These are phyloP conservation scores for Blakeslea trispora DNA, from an alignment of 371 early-diverging fungal genomes.

Conservation along the genomic window DNA sequence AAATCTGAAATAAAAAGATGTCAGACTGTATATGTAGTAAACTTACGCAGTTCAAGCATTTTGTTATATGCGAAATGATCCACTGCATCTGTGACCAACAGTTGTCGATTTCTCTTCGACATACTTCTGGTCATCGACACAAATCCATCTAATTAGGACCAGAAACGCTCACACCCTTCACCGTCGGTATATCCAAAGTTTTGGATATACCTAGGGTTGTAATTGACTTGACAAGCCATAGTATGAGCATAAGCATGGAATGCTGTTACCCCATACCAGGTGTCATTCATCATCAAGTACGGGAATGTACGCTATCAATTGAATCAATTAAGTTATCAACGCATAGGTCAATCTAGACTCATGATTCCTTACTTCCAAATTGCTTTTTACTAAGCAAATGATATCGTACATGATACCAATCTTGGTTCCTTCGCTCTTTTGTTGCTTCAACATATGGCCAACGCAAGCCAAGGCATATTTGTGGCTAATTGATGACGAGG, in stretches of 20 bases:
- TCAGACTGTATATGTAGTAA: no score
- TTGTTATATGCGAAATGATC: background rate
- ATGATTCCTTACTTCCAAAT: no score
- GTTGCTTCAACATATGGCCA: no score
- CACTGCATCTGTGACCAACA: background rate
- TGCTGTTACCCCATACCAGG: background rate
- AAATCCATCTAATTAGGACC: conserved; percentile 6
- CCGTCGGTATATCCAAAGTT: conserved; percentile 11
- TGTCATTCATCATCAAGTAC: background rate
- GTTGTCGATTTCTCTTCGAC: background rate
- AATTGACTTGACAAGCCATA: conserved; percentile 10
- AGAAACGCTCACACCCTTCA: conserved; percentile 8
- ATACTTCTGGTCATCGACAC: conserved; percentile 1
- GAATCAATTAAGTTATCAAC: no score
- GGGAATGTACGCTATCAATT: background rate
- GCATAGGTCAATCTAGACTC: no score
- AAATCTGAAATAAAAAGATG: no score
- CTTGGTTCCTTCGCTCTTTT: no score
- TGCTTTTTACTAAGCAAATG: no score
- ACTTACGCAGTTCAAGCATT: background rate
- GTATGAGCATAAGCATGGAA: conserved; percentile 17
- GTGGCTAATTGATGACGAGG: no score
- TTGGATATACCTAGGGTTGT: conserved; percentile 10
- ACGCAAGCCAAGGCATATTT: no score
- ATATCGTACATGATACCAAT: no score